Conservation (phyloP, 2,329 filamentous ascomycete genomes). For the Colletotrichum paranaense region DNA sequence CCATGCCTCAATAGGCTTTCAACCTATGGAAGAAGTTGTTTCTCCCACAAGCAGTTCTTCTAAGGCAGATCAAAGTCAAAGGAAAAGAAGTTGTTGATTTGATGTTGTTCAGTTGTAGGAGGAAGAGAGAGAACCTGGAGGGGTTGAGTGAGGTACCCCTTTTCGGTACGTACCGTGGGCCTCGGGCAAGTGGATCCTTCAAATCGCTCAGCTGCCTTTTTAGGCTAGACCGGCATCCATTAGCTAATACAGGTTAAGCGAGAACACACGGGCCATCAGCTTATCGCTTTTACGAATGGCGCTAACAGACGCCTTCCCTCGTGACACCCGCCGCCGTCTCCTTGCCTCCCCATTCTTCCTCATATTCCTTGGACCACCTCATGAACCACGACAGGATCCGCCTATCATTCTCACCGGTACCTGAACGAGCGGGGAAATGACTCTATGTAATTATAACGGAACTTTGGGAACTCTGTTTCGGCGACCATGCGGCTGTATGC, state of each 20-base stretch:
- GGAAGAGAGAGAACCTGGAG: not conserved
- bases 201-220: not conserved
- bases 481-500: not conserved
- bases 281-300: constrained; percentile 22
- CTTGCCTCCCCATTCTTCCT: not conserved
- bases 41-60: no score
- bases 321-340: not conserved
- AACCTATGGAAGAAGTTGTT: no score
- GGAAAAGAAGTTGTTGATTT: not conserved
- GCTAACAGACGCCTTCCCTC: not conserved
- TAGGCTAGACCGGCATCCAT: not conserved
- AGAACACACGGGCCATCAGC: constrained; percentile 9
- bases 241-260: not conserved
- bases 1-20: no score
- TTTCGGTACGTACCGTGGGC: not conserved
- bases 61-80: no score
- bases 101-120: no score
- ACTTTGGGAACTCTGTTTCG: not conserved
- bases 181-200: not conserved
- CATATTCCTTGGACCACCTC: not conserved
- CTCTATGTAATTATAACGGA: not conserved
- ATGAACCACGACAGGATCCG: not conserved
- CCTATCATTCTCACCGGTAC: not conserved
- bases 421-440: not conserved
- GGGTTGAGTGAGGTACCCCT: not conserved